Percentiles rank a stretch among this genome's conserved stretches.
phyloP scores from a whole-genome alignment of 1,284 basidiomycete genomes.

The Kwoniella shivajii region DNA sequence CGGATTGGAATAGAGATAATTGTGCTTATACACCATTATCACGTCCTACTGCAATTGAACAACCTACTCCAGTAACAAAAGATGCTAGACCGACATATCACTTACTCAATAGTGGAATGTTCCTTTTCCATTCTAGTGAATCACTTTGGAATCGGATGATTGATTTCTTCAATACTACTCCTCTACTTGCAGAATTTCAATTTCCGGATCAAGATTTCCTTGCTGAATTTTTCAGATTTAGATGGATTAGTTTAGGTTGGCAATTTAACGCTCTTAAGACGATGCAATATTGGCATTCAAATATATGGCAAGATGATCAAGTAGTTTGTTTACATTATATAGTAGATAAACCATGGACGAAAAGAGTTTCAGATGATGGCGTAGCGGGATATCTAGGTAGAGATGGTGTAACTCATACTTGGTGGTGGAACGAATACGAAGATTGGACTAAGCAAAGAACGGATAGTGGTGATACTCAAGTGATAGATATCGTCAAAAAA shows the following conservation, averaged over 20 bases:
- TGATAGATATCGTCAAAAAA: too few relatives aligned
- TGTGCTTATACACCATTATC: constrained; percentile 61
- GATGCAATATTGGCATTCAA: constrained; percentile 46
- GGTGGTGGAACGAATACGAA: constrained; percentile 30
- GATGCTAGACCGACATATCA: constrained; percentile 4
- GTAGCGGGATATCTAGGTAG: constrained; percentile 16
- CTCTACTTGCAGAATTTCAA: not conserved
- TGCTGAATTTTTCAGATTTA: constrained; percentile 69
- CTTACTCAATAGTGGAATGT: constrained; percentile 11
- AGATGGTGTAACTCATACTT: constrained; percentile 26
- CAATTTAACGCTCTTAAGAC: constrained; percentile 55
- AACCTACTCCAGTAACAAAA: constrained; percentile 8
- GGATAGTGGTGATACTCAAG: too few relatives aligned
- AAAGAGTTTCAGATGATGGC: constrained; percentile 15
- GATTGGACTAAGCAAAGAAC: too few relatives aligned
- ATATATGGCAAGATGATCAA: constrained; percentile 48
- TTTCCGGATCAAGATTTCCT: constrained; percentile 93
- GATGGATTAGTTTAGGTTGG: constrained; percentile 50
- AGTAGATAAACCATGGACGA: constrained; percentile 24
- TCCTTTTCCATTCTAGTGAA: too few relatives aligned
- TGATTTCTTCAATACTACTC: not conserved
- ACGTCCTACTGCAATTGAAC: constrained; percentile 44
- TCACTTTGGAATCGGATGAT: constrained; percentile 16
- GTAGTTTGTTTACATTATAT: constrained; percentile 44
- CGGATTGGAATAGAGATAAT: constrained; percentile 82